Percentiles rank a stretch among this genome's conserved stretches.
Evolutionary conservation across 75 land plant genomes (phyloP).

Genomic region (Chamaecyparis obtusa): DNA sequence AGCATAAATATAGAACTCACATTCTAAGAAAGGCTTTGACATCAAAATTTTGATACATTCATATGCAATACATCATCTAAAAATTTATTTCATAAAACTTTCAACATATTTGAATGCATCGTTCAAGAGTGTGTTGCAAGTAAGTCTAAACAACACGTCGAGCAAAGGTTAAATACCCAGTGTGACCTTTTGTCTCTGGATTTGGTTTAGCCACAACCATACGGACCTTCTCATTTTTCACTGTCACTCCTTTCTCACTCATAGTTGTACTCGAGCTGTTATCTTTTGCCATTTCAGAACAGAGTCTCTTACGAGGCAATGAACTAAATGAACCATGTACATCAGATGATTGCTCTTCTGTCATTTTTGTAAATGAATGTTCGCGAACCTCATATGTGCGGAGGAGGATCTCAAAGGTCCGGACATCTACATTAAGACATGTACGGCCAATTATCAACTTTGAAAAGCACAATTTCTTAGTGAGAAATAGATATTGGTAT

Average conservation of each 20-base stretch:
- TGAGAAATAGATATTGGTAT: neutral
- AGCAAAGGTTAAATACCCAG: slow-evolving; percentile 98
- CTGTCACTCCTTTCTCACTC: slow-evolving; percentile 3
- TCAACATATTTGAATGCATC: neutral
- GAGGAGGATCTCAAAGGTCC: slow-evolving; percentile 92
- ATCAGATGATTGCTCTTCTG: slow-evolving; percentile 10
- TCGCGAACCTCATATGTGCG: slow-evolving; percentile 78
- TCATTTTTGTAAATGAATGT: slow-evolving; percentile 23
- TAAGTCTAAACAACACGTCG: slow-evolving; percentile 25
- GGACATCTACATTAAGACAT: slow-evolving; percentile 50
- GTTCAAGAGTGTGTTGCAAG: neutral
- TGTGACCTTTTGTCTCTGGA: slow-evolving; percentile 83
- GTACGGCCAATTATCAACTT: neutral
- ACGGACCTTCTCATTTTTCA: neutral
- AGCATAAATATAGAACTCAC: neutral
- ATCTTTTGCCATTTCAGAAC: slow-evolving; percentile 24
- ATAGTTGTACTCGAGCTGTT: slow-evolving; percentile 11
- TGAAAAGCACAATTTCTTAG: neutral
- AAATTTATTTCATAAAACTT: neutral
- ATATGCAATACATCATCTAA: neutral
- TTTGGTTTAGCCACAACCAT: slow-evolving; percentile 46
- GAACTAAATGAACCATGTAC: slow-evolving; percentile 11
- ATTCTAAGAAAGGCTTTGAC: neutral
- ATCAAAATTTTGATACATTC: neutral
- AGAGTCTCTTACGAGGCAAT: slow-evolving; percentile 49